phyloP scores from a whole-genome alignment of 768 basidiomycete genomes.

The Roridomyces roridus region DNA sequence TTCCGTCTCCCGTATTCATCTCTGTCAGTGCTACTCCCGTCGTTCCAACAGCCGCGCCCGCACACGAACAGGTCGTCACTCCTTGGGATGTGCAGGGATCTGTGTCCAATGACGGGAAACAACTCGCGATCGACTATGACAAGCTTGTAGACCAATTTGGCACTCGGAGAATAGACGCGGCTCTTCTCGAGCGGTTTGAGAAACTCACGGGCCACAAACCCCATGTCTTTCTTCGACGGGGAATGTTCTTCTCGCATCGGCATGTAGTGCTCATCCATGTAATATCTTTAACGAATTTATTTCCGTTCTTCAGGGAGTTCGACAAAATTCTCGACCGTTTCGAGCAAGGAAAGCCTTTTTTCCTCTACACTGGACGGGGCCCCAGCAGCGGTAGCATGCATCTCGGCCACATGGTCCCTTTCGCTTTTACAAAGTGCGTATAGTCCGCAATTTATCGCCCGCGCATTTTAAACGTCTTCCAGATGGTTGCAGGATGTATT shows the following conservation, averaged over 20 bases:
- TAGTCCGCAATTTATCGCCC: background rate
- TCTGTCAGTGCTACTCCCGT: conserved; percentile 7
- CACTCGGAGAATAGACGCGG: conserved; percentile 78
- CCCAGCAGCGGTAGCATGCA: conserved; percentile 98
- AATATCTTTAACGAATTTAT: conserved; percentile 15
- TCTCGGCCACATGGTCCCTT: conserved; percentile 96
- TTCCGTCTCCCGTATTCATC: conserved; percentile 1
- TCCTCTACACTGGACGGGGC: conserved; percentile 96
- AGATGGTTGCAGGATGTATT: conserved; percentile 99
- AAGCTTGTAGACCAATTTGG: conserved; percentile 95
- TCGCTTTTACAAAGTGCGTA: conserved; percentile 93
- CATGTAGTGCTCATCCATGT: conserved; percentile 40
- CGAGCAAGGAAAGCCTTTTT: conserved; percentile 97
- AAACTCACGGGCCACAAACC: conserved; percentile 86
- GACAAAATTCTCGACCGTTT: conserved; percentile 93
- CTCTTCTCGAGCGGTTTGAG: conserved; percentile 88
- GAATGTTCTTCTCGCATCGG: conserved; percentile 99
- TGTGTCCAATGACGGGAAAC: conserved; percentile 85
- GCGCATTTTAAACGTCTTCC: conserved; percentile 2
- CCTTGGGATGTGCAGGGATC: conserved; percentile 98
- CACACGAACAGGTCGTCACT: conserved; percentile 80
- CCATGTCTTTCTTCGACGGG: conserved; percentile 86
- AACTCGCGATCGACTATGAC: conserved; percentile 95
- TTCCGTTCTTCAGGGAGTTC: conserved; percentile 74
- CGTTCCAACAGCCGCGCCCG: conserved; percentile 10